Base-by-base conservation (phyloP, 495 filamentous ascomycete species). In the Penicillium daleae region DNA sequence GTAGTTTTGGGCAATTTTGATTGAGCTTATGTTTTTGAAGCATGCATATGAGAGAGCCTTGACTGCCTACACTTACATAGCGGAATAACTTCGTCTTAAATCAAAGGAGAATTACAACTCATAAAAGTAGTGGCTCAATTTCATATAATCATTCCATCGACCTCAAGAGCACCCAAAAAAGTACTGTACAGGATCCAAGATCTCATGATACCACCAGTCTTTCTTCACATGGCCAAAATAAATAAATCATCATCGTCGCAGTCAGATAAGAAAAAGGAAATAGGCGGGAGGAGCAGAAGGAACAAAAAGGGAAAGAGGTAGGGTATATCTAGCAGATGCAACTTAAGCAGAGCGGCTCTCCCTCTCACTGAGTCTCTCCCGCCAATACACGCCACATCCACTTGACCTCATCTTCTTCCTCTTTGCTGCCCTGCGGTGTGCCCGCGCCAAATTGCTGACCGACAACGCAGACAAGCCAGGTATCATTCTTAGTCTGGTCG, bases 401-500 rank as follows among this genome's bases (percentile, higher is more conserved):
- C 66, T 77, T 77, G 51, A 71, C 71, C 64, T 78, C 76, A 33
- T 76, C 72, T 40, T 79, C 73, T 55, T 82, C 79, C 33, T 80
- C 79, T 64, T 74, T 71, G 7, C 78, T 78, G 6, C 78, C 79
- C 10, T 60, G 63, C 56, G 75, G 64, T 13, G 73, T 79, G 8
- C 79, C 79, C 6, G 79, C 79, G 8, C 79, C 82, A 77, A 86
- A 97, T 44, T 89, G 87, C 71, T 97, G 93, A 61, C 92, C 90
- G 62, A 97, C 93, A 57, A 97, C 85, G 77, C 95, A 97, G 49
- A 97, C 92, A 60, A 97, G 76, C 91, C 92, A 97, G 55, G 82
- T 81, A 60, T 90, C 92, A 21, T 82, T 80, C 68, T 85, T 84
- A n/a, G 88, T 74, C 3, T 73, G 65, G 56, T 89, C 83, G 12